Base-by-base conservation (phyloP, 208 protist genomes). In the Trypanosomatidae sp. region DNA sequence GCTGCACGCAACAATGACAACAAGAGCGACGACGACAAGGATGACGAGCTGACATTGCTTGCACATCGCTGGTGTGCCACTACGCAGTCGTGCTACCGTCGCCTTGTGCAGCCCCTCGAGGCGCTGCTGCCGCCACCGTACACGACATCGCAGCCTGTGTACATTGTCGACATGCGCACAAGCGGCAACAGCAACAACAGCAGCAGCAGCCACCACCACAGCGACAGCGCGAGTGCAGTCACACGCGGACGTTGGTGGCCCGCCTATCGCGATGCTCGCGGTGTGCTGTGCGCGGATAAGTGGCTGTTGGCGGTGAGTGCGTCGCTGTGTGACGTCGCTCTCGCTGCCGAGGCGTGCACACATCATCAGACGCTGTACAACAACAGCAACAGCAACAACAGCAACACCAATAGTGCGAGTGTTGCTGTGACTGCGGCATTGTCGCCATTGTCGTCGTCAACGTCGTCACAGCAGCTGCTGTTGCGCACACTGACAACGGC, bases 71-170 rank as follows among this genome's bases (percentile, higher is more conserved):
- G n/a, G n/a, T n/a, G n/a, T n/a, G n/a, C n/a, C n/a, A n/a, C n/a
- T n/a, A n/a, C n/a, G n/a, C n/a, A n/a, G n/a, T n/a, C n/a, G n/a
- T n/a, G n/a, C n/a, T 10, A 88, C 54, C 52, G 64, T 33, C 56
- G 55, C 33, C 43, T 83, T n/a, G 59, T 88, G 25, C 62, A 48
- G n/a, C 78, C 78, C 4, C 40, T 88, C 28, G 63, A 71, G 45
- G 49, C 40, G 2, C 40, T 74, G 22, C 62, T 83, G 20, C 78
- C 78, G 1, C 38, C 60, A 6, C 61, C 63, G 6, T 53, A 63
- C 49, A 45, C 54, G 32, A 61, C 45, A 3, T 22, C 33, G 0
- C 18, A 46, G 19, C 47, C 54, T 8, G 48, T 79, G 15, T 79
- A 79, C 44, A 56, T 79, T 6, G 55, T 64, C 48, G 63, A 67